Base-by-base conservation (phyloP, 371 early-diverging fungal genomes). In the Mortierella polycephala region DNA sequence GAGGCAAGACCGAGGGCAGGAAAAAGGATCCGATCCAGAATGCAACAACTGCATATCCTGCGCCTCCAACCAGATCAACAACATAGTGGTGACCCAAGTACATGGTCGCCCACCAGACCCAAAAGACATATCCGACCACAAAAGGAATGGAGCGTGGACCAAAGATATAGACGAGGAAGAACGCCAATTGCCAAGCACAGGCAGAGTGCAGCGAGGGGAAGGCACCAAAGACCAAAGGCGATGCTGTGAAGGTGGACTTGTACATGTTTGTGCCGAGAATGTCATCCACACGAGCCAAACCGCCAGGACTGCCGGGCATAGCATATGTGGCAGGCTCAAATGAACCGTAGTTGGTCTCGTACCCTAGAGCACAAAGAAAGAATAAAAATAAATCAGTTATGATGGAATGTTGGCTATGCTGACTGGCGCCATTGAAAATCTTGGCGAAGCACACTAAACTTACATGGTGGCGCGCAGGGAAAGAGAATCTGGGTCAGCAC, bases 21-120 rank as follows among this genome's bases (percentile, higher is more conserved):
- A 79, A 79, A 53, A 79, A 79, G 44, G 80, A 79, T 2, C 80
- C 73, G 41, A 86, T 72, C 63, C 81, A 85, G 57, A 86, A 90
- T 5, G 87, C 81, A 10, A 85, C 82, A 12, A 89, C 73, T 0
- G 93, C 89, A 73, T 89, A 91, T n/a, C 88, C 82, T n/a, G 86
- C 86, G 6, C 93, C 93, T 44, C 88, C 91, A 13, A 91, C 85
- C 53, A 93, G 81, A 81, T 93, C 93, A 60, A 90, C 87, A 74
- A 92, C 83, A 62, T 91, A 93, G 64, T 93, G 92, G 58, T 93
- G 93, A 8, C 88, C 87, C 21, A 92, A 79, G 69, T 93, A 93
- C 87, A 93, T 89, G 65, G 92, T 92, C 0, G 91, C 84, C 87
- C 89, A 91, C 93, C 92, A 91, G 75, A 91, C 83, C 92, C 91